A percentile compares a stretch with the other conserved stretches of the same genome.
Evolutionary conservation across 106 monocot species (phyloP).

Genomic region (Ottelia alismoides): DNA sequence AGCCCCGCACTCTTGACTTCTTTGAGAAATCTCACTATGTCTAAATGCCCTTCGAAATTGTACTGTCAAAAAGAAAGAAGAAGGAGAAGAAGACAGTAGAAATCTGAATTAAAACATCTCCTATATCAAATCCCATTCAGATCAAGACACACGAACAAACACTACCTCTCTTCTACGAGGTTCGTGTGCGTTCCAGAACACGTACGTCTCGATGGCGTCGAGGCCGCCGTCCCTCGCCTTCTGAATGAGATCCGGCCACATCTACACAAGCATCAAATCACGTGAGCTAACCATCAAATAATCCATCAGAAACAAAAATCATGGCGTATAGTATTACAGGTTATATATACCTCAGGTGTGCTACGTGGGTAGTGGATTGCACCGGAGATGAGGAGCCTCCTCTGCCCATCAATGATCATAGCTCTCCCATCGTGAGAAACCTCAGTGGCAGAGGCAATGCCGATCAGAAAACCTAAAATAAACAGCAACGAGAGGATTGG

Average conservation of each 20-base stretch:
- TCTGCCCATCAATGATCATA: slow-evolving; percentile 7
- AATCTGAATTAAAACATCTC: too few relatives aligned
- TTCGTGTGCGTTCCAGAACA: slow-evolving; percentile 27
- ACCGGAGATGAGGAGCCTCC: slow-evolving; percentile 12
- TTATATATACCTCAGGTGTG: slow-evolving; percentile 17
- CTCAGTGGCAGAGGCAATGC: slow-evolving; percentile 1
- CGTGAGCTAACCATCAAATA: too few relatives aligned
- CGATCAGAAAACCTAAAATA: too few relatives aligned
- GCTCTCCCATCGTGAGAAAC: slow-evolving; percentile 13
- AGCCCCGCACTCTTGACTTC: slow-evolving; percentile 30
- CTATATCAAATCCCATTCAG: too few relatives aligned
- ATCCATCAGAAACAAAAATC: too few relatives aligned
- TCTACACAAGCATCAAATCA: too few relatives aligned
- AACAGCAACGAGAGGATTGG: too few relatives aligned
- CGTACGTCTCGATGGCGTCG: slow-evolving; percentile 23
- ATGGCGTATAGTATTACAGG: too few relatives aligned
- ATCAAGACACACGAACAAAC: too few relatives aligned
- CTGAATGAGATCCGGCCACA: slow-evolving; percentile 20
- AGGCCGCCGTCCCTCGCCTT: slow-evolving; percentile 21
- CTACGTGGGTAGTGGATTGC: slow-evolving; percentile 19
- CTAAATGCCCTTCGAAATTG: slow-evolving; percentile 51
- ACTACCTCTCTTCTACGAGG: slow-evolving; percentile 9
- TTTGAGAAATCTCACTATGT: slow-evolving; percentile 61
- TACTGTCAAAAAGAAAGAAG: slow-evolving; percentile 40
- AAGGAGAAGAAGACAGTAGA: too few relatives aligned